These are phyloP conservation scores for Passalora sequoiae DNA, from an alignment of 2,329 filamentous ascomycete genomes.

Conservation along the genomic window DNA sequence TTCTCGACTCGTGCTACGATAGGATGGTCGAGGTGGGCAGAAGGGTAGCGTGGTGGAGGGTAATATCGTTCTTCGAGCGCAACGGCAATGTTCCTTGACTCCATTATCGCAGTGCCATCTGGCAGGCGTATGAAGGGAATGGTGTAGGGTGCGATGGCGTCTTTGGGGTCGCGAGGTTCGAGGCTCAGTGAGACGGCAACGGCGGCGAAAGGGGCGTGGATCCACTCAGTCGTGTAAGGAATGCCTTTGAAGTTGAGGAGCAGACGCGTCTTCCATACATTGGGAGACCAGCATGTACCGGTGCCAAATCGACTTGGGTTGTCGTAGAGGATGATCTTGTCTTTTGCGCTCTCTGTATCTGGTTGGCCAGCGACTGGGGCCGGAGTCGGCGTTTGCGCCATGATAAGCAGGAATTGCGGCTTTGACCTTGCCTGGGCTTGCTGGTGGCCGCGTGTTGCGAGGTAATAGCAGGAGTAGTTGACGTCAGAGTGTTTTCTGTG, in stretches of 20 bases:
- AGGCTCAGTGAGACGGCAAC: not conserved
- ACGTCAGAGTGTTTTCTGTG: too few species aligned
- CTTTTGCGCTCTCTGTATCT: too few species aligned
- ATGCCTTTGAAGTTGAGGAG: slow-evolving; percentile 60
- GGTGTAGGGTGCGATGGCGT: not conserved
- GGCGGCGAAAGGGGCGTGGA: slow-evolving; percentile 8
- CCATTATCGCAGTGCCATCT: not conserved
- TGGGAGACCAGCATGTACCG: not conserved
- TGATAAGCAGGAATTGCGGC: too few species aligned
- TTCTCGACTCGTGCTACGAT: not conserved
- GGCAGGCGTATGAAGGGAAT: not conserved
- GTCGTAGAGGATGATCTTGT: not conserved
- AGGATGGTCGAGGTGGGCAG: not conserved
- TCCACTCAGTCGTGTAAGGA: slow-evolving; percentile 62
- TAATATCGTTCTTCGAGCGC: not conserved
- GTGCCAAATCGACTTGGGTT: not conserved
- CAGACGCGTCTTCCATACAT: not conserved
- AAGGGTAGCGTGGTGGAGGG: not conserved
- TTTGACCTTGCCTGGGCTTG: too few species aligned
- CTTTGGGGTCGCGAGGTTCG: not conserved
- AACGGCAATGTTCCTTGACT: not conserved
- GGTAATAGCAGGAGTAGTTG: too few species aligned
- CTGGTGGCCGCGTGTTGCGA: too few species aligned
- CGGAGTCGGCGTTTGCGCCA: too few species aligned
- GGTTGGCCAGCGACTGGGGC: too few species aligned